Evolutionary conservation across 1,284 basidiomycete genomes (phyloP).

Genomic region (Violaceomyces palustris): DNA sequence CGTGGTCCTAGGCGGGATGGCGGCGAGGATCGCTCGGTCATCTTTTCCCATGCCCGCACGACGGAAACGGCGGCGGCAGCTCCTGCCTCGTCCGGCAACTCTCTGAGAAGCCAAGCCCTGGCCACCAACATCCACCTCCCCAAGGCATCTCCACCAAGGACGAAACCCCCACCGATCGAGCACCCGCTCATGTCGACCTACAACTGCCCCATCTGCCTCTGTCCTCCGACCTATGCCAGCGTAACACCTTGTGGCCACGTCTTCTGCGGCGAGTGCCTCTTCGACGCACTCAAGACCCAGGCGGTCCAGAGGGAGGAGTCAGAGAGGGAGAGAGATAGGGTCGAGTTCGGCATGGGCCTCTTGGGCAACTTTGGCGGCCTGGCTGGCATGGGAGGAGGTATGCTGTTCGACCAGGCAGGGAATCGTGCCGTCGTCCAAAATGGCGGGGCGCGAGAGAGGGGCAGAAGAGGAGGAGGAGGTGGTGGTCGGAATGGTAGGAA

Average conservation of each 20-base stretch:
- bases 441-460: too few relatives aligned
- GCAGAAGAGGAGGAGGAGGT: constrained; percentile 5
- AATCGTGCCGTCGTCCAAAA: too few relatives aligned
- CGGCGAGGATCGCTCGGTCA: too few relatives aligned
- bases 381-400: constrained; percentile 8
- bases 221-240: constrained; percentile 25
- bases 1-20: too few relatives aligned
- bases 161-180: constrained; percentile 27
- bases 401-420: too few relatives aligned
- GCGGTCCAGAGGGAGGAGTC: constrained; percentile 26
- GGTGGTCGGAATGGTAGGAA: constrained; percentile 10
- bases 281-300: constrained; percentile 35
- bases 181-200: constrained; percentile 34
- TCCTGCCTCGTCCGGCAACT: too few relatives aligned
- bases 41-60: too few relatives aligned
- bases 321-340: constrained; percentile 4
- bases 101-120: too few relatives aligned
- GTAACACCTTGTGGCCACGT: constrained; percentile 46
- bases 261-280: constrained; percentile 45
- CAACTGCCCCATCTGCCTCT: constrained; percentile 46
- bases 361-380: constrained; percentile 3
- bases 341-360: constrained; percentile 2
- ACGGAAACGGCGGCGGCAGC: too few relatives aligned
- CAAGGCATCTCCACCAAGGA: constrained; percentile 16
- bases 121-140: constrained; percentile 16